Evolutionary conservation across 139 green algal species (phyloP).

Genomic region (Astrephomene gubernaculifera): DNA sequence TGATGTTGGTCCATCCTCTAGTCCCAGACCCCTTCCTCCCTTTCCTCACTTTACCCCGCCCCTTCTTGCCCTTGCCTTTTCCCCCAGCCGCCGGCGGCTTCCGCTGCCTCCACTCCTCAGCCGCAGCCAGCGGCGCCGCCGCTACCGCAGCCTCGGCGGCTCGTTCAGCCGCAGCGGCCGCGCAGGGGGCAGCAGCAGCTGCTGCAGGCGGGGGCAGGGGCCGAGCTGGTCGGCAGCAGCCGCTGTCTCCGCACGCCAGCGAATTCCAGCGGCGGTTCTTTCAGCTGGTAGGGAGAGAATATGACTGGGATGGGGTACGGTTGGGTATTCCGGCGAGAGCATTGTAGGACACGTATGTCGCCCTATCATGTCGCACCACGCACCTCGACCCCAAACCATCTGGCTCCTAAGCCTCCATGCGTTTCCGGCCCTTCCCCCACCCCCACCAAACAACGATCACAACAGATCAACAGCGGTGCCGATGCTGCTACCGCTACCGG

Average conservation of each 20-base stretch:
- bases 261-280: constrained; percentile 28
- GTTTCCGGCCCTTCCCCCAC: background rate
- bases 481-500: background rate
- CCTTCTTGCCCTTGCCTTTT: background rate
- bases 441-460: no score
- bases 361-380: no score
- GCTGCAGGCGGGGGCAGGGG: background rate
- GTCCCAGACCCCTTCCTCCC: no score
- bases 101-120: constrained; percentile 8
- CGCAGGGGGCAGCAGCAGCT: background rate
- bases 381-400: no score
- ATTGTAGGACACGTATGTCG: no score
- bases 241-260: constrained; percentile 6
- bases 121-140: background rate
- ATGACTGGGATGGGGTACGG: no score
- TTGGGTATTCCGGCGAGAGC: no score
- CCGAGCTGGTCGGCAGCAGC: background rate
- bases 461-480: background rate
- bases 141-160: background rate
- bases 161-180: background rate
- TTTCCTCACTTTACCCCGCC: background rate
- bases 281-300: constrained; percentile 12
- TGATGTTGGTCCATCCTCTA: no score
- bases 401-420: no score
- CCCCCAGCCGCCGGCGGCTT: background rate